Percentiles rank a stretch among this genome's conserved stretches.
Conservation (phyloP, 2,329 filamentous ascomycete species). For the Cercospora zeina region DNA sequence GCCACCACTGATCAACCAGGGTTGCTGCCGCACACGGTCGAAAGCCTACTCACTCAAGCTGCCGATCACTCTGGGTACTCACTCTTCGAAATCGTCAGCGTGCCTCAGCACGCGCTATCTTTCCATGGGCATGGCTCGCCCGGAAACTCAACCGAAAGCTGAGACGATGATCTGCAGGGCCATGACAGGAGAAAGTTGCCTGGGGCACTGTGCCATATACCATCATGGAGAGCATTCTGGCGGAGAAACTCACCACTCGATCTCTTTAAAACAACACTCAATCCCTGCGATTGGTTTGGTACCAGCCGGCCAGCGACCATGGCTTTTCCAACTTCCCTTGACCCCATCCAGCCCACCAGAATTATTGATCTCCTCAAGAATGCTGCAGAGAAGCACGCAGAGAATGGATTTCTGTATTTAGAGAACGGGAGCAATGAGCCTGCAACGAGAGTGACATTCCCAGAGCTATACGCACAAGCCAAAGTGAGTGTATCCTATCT, state of each 20-base stretch:
- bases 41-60: background rate
- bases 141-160: background rate
- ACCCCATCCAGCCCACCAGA: background rate
- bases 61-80: background rate
- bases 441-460: conserved; percentile 19
- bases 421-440: conserved; percentile 20
- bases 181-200: background rate
- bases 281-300: background rate
- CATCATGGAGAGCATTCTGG: background rate
- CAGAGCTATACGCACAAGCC: conserved; percentile 23
- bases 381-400: conserved; percentile 14
- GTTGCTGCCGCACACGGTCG: background rate
- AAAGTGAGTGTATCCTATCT: conserved; percentile 14
- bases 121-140: background rate
- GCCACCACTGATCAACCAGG: background rate
- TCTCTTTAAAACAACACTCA: background rate
- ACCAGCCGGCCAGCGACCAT: background rate
- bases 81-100: background rate
- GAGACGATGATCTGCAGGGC: background rate
- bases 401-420: conserved; percentile 20
- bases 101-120: background rate
- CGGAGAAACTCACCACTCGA: background rate
- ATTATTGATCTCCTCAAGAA: conserved; percentile 24
- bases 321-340: background rate
- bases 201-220: background rate